These are phyloP conservation scores for Saccharomyces hybrid DNA, from an alignment of 1,139 yeast genomes.

Conservation along the genomic window DNA sequence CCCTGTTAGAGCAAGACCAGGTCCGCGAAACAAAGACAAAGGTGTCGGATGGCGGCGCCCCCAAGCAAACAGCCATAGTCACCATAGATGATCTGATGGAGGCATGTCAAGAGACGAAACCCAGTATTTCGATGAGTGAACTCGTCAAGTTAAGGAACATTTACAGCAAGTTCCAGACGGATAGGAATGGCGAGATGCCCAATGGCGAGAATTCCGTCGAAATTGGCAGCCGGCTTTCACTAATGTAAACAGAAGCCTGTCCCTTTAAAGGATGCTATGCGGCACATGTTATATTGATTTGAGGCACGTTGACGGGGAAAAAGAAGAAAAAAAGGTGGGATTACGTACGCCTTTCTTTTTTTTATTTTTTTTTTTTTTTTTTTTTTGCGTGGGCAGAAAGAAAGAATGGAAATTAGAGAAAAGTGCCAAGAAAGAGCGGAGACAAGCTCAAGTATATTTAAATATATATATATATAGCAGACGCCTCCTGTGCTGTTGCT, in stretches of 20 bases:
- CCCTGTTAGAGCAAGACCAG: neutral
- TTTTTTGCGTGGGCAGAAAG: neutral
- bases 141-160: constrained; percentile 53
- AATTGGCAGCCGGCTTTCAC: constrained; percentile 60
- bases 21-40: neutral
- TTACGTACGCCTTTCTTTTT: neutral
- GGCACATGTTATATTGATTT: neutral
- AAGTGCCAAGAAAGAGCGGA: neutral
- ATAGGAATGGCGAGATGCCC: constrained; percentile 84
- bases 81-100: constrained; percentile 49
- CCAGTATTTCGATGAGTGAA: constrained; percentile 76
- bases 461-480: neutral
- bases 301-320: neutral
- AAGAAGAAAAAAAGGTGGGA: neutral
- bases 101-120: constrained; percentile 70
- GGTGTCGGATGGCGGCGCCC: neutral
- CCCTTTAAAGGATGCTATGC: neutral
- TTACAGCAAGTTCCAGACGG: constrained; percentile 67
- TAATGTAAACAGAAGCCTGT: constrained; percentile 10
- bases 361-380: too few relatives aligned
- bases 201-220: constrained; percentile 76
- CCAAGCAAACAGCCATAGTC: constrained; percentile 30
- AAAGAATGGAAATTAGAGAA: neutral
- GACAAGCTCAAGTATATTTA: neutral
- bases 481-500: neutral